phyloP scores from a whole-genome alignment of 1,139 yeast species.

The Magnusiomyces sp. region DNA sequence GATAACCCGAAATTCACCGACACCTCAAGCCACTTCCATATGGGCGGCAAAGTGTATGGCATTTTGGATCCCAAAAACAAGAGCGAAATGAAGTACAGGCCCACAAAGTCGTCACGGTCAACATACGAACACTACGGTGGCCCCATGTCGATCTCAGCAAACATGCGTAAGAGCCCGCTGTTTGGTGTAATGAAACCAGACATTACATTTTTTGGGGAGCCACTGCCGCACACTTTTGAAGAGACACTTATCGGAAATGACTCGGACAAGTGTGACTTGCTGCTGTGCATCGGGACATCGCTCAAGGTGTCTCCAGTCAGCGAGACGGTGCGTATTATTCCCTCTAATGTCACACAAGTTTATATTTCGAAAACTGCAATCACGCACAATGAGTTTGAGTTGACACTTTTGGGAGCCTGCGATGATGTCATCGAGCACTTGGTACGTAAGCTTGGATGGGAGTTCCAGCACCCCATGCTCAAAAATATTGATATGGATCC shows the following conservation, averaged over 20 bases:
- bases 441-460: conserved; percentile 57
- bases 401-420: conserved; percentile 72
- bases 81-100: not conserved
- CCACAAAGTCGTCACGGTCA: not conserved
- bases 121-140: not conserved
- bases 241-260: conserved; percentile 43
- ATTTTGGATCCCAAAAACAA: conserved; percentile 2
- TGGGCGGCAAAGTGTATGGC: conserved; percentile 1
- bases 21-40: conserved; percentile 10
- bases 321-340: conserved; percentile 71
- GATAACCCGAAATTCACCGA: conserved; percentile 17
- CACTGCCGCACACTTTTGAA: conserved; percentile 68
- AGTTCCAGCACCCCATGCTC: conserved; percentile 47
- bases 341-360: conserved; percentile 69
- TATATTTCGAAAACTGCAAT: conserved; percentile 75
- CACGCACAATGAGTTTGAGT: conserved; percentile 73
- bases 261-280: conserved; percentile 60
- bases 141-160: not conserved
- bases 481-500: conserved; percentile 17
- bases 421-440: conserved; percentile 76
- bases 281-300: conserved; percentile 88
- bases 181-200: conserved; percentile 93
- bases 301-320: conserved; percentile 95
- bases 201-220: conserved; percentile 90
- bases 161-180: conserved; percentile 11